Base-by-base conservation (phyloP, 768 basidiomycete species). In the Lentinula sp. region DNA sequence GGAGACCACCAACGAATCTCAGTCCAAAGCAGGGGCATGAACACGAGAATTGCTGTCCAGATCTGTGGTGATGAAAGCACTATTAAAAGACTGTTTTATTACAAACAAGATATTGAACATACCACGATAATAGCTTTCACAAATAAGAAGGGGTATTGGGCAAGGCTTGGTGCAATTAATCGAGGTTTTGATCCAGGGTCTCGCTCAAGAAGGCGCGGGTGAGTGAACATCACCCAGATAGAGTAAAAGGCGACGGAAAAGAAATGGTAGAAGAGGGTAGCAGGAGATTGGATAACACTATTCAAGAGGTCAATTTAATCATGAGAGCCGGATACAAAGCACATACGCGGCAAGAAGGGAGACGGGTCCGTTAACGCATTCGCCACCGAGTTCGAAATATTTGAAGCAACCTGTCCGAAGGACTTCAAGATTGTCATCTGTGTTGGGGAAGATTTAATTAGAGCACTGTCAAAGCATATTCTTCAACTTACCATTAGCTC, bases 231-330 rank as follows among this genome's bases (percentile, higher is more conserved):
- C 55, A 90, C 79, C 85, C 88, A 98, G 69, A 98, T 88, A 1
- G 95, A 87, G 75, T 97, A 99, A 65, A 99, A 83, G 0, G 97
- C 97, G 65, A 99, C 97, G 32, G 83, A 77, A 80, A 96, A 99
- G 77, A 99, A 99, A 77, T 98, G 97, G 68, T 83, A 85, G 65
- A 88, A 85, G 18, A 99, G 85, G 49, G 93, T 76, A 10, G 83
- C 63, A 0, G 95, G 93, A n/a, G 90, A 88, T 5, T 91, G 88
- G 1, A 83, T 79, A 62, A 96, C 82, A 12, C 95, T 96, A 39
- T n/a, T 13, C 15, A 68, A 8, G 15, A 20, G 41, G 59, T 37
- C 49, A 28, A 6, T 16, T 52, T 28, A 61, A 54, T 62, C 48
- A 52, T 18, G 36, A n/a, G 45, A 20, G 16, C 13, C 23, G 18